These are phyloP conservation scores for Celoporthe dispersa DNA, from an alignment of 2,329 filamentous ascomycete genomes.

Conservation along the genomic window DNA sequence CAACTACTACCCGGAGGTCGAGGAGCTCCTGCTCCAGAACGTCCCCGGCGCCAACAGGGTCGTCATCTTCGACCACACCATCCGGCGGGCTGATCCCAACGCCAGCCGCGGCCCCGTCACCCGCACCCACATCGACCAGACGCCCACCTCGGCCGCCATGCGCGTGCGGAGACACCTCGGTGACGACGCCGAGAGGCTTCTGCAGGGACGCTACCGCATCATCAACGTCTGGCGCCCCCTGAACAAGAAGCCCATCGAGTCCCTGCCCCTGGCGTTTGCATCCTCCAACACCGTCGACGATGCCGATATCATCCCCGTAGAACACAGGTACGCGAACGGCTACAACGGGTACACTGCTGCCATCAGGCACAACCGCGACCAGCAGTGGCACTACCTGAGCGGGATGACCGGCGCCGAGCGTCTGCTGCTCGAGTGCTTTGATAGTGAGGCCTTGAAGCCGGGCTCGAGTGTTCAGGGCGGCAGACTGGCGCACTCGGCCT, in stretches of 20 bases:
- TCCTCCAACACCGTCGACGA: conserved; percentile 65
- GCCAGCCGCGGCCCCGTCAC: conserved; percentile 71
- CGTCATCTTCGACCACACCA: conserved; percentile 85
- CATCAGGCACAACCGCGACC: conserved; percentile 62
- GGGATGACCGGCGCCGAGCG: conserved; percentile 76
- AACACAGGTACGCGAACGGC: conserved; percentile 72
- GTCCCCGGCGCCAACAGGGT: conserved; percentile 70
- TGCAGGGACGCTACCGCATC: conserved; percentile 75
- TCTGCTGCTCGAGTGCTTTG: conserved; percentile 79
- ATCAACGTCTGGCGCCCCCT: conserved; percentile 84
- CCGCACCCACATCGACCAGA: conserved; percentile 84
- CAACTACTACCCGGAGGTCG: conserved; percentile 85
- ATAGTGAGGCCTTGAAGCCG: conserved; percentile 62
- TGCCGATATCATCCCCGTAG: conserved; percentile 70
- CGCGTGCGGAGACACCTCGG: conserved; percentile 71
- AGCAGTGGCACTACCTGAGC: conserved; percentile 80
- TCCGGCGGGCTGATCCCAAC: conserved; percentile 67
- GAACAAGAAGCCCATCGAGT: conserved; percentile 62
- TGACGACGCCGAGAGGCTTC: conserved; percentile 68
- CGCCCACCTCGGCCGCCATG: conserved; percentile 63
- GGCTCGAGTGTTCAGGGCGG: conserved; percentile 56
- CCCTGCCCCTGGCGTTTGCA: conserved; percentile 71
- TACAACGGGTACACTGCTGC: conserved; percentile 76
- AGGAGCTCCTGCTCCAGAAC: conserved; percentile 68
- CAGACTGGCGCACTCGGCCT: conserved; percentile 74